Evolutionary conservation across 768 basidiomycete genomes (phyloP).

Genomic region (Kwoniella pini): DNA sequence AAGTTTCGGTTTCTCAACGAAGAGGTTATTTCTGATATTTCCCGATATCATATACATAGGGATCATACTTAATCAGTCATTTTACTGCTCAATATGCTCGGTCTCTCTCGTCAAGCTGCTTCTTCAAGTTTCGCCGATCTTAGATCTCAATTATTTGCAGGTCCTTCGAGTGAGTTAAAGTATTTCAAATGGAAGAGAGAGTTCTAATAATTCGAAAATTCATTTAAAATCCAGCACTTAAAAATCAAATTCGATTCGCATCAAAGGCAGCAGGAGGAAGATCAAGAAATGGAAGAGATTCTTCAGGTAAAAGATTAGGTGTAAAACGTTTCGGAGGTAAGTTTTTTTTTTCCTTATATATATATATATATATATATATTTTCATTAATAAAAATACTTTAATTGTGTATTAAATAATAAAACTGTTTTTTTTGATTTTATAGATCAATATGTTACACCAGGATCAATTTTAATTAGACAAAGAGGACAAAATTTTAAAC

Average conservation of each 20-base stretch:
- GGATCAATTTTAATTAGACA: conserved; percentile 97
- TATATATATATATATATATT: too few species aligned
- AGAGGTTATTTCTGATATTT: too few species aligned
- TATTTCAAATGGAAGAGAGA: neutral
- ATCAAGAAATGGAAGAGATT: conserved; percentile 87
- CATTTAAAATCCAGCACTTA: conserved; percentile 8
- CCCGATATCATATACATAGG: too few species aligned
- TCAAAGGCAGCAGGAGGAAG: conserved; percentile 96
- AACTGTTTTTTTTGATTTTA: neutral
- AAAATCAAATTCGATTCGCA: conserved; percentile 69
- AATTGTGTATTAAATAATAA: neutral
- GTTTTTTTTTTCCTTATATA: too few species aligned
- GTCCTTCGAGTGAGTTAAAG: conserved; percentile 37
- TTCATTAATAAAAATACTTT: too few species aligned
- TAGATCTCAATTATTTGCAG: conserved; percentile 37
- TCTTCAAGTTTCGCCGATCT: conserved; percentile 19
- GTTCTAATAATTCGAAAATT: neutral
- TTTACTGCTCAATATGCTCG: conserved; percentile 7
- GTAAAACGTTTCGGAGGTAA: conserved; percentile 94
- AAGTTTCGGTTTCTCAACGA: neutral
- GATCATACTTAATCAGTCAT: too few species aligned
- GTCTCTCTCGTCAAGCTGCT: neutral
- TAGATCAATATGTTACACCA: conserved; percentile 87
- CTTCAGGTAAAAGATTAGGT: conserved; percentile 88
- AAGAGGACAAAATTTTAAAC: conserved; percentile 86